Percentiles rank a stretch among this genome's conserved stretches.
These are phyloP conservation scores for Globisporangium splendens DNA, from an alignment of 352 stramenopile genomes.

Conservation along the genomic window DNA sequence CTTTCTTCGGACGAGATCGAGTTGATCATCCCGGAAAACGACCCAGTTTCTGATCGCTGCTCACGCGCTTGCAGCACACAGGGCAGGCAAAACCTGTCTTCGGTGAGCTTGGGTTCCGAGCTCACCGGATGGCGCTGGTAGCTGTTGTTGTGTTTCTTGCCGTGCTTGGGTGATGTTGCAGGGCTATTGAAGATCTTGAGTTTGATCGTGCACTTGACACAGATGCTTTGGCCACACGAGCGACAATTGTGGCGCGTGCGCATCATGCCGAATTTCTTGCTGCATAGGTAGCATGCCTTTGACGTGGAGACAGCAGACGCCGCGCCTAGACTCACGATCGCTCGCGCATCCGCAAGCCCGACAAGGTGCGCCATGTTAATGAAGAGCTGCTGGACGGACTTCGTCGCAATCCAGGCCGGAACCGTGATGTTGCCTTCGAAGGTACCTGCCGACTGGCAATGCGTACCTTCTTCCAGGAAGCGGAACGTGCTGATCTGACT, in stretches of 20 bases:
- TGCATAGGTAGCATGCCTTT: constrained; percentile 13
- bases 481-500: constrained; percentile 14
- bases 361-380: constrained; percentile 4
- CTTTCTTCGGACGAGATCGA: constrained; percentile 5
- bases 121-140: too few species aligned
- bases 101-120: neutral
- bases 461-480: neutral
- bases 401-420: constrained; percentile 2
- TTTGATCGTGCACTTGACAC: constrained; percentile 10
- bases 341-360: constrained; percentile 9
- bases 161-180: neutral
- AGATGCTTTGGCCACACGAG: constrained; percentile 9
- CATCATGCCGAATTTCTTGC: constrained; percentile 12
- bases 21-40: neutral
- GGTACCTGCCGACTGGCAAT: constrained; percentile 9
- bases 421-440: neutral
- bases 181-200: constrained; percentile 2
- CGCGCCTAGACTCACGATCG: constrained; percentile 7
- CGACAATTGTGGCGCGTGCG: constrained; percentile 9
- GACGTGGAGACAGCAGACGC: neutral
- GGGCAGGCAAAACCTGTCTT: constrained; percentile 7
- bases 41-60: constrained; percentile 3
- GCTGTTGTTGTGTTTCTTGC: neutral
- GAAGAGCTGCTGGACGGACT: constrained; percentile 4
- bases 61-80: constrained; percentile 6